Evolutionary conservation across 2,329 filamentous ascomycete species (phyloP), one percentile per base, ranked within the genome.

Genomic region (Talaromyces atroroseus): DNA sequence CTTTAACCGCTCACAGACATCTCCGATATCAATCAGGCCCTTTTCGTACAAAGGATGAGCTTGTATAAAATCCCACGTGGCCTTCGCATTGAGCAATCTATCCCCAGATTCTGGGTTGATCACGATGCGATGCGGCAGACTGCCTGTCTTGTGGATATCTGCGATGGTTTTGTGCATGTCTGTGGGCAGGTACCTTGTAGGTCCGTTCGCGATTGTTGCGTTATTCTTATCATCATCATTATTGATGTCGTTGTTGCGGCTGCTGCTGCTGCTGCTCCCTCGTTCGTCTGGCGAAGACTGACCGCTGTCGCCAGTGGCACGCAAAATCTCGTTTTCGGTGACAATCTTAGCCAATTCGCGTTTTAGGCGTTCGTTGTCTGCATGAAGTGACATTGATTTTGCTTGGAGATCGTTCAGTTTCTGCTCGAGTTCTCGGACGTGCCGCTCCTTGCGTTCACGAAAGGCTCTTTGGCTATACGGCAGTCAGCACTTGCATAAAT

Each of bases 301-400:
- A 16, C 32, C 14, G 32, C 32, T 36, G 32, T 36, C 32, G 32
- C 32, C 32, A 3, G 90, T 95, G 5, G 90, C 90, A 48, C 90
- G 87, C 36, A 97, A 78, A 54, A 96, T 92, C 73, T 96, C 89
- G 70, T 96, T 96, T 70, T 97, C 92, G 8, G 90, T 96, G 59
- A 85, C 86, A 53, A 89, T 84, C 67, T 89, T 88, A 62, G 94
- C 89, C 26, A 96, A 79, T 66, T 95, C 87, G 20, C 88, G 84
- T 73, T 90, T 92, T 26, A 97, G 78, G 34, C 87, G 85, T 71
- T 95, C 89, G 68, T 96, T 96, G 71, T 96, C 92, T 46, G 86
- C 83, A 42, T 86, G 82, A 0, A 94, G 82, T 34, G 83, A 81
- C 55, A 85, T 82, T 52, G 89, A 88, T 50, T 86, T 84, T 58